Evolutionary conservation across 192 early-diverging fungal species (phyloP).

Genomic region (Gigaspora rosea): DNA sequence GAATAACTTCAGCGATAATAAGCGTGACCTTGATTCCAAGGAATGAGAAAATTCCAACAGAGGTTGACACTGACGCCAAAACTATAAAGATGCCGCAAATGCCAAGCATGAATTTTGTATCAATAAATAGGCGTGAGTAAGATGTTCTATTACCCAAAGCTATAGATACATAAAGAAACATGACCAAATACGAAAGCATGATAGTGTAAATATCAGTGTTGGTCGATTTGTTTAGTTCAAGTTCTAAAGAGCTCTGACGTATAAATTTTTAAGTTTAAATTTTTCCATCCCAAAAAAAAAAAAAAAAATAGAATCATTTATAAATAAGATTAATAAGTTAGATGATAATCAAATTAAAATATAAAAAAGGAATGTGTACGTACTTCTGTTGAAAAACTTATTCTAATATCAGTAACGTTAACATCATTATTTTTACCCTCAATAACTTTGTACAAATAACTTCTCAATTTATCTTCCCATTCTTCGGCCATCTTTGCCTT

Average conservation of each 20-base stretch:
- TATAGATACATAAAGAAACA: slow-evolving; percentile 66
- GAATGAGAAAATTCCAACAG: slow-evolving; percentile 63
- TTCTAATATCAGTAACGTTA: slow-evolving; percentile 38
- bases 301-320: too few species aligned
- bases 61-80: slow-evolving; percentile 58
- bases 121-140: slow-evolving; percentile 50
- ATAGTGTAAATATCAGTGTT: slow-evolving; percentile 62
- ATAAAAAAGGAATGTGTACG: background rate
- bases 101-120: slow-evolving; percentile 64
- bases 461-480: slow-evolving; percentile 55
- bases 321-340: background rate
- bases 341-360: background rate
- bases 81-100: slow-evolving; percentile 64
- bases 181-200: slow-evolving; percentile 57
- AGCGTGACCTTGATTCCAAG: slow-evolving; percentile 62
- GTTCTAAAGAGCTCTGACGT: slow-evolving; percentile 55
- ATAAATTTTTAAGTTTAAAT: background rate
- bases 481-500: slow-evolving; percentile 48
- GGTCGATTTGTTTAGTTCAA: slow-evolving; percentile 61
- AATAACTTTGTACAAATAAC: slow-evolving; percentile 39
- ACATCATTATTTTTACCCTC: slow-evolving; percentile 34
- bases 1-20: slow-evolving; percentile 72
- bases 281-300: background rate
- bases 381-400: slow-evolving; percentile 63
- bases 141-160: slow-evolving; percentile 52